Base-by-base conservation (phyloP, 208 protist species). In the Wallacemonas sp. region DNA sequence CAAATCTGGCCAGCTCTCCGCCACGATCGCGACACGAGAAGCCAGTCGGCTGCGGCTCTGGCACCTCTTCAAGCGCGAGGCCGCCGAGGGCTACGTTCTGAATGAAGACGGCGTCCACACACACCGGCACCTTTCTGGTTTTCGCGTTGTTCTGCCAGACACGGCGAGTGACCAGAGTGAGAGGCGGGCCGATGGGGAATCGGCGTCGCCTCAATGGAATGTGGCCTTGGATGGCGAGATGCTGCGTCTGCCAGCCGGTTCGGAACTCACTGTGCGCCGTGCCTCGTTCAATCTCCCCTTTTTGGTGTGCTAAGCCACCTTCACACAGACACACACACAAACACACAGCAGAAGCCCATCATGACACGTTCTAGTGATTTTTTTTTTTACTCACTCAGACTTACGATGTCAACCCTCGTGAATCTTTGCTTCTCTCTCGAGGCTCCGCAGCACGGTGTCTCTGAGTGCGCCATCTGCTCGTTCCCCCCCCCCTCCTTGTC, bases 91-190 rank as follows among this genome's bases (percentile, higher is more conserved):
- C 11, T 60, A 68, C 44, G 59, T 91, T 15, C 58, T 94, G 19
- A 68, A 77, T 39, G 85, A 94, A 59, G 95, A 96, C 53, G 95
- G 95, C 72, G 91, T 97, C 19, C 11, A 53, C 19, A 67, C 72
- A 53, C 75, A 72, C 12, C 42, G 73, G 17, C 66, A 21, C 38
- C 82, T 87, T 44, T 70, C 51, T 9, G 61, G 55, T 54, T 44
- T 86, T 27, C 70, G 62, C 51, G 66, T 88, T 55, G 45, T 66
- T 60, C 45, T 91, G 38, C 11, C 38, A 17, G n/a, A 60, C n/a
- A n/a, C n/a, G n/a, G n/a, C n/a, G n/a, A n/a, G n/a, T n/a, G n/a
- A n/a, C n/a, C n/a, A n/a, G n/a, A n/a, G n/a, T n/a, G n/a, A n/a
- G n/a, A n/a, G n/a, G n/a, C n/a, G n/a, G n/a, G n/a, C n/a, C n/a